A percentile compares a stretch with the other conserved stretches of the same genome.
These are phyloP conservation scores for Trichoderma orchidacearum DNA, from an alignment of 495 filamentous ascomycete genomes.

Conservation along the genomic window DNA sequence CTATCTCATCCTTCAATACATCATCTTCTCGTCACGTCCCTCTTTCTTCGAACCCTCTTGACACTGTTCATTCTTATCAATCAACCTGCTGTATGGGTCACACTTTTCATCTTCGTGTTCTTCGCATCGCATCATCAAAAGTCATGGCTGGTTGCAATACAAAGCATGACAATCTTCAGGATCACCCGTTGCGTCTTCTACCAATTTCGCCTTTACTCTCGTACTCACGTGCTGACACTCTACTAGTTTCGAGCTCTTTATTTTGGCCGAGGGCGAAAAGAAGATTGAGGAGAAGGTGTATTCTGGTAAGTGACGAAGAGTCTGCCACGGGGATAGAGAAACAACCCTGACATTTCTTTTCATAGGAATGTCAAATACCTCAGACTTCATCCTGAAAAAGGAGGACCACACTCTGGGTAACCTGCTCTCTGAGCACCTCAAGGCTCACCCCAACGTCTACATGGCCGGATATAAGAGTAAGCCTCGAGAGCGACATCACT, in stretches of 20 bases:
- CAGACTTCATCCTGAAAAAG: slow-evolving; percentile 88
- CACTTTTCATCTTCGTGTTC: not conserved
- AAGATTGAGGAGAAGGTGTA: slow-evolving; percentile 79
- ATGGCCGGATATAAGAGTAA: slow-evolving; percentile 81
- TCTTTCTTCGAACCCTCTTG: too few species aligned
- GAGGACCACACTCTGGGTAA: slow-evolving; percentile 97
- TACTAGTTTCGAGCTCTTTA: slow-evolving; percentile 77
- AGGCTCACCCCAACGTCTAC: slow-evolving; percentile 61
- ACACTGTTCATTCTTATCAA: too few species aligned
- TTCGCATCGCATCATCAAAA: too few species aligned
- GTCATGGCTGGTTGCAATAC: slow-evolving; percentile 1
- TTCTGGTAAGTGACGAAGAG: slow-evolving; percentile 49
- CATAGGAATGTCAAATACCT: slow-evolving; percentile 66
- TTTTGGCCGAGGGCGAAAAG: slow-evolving; percentile 75
- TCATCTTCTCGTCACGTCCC: too few species aligned
- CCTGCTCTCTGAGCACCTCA: slow-evolving; percentile 66
- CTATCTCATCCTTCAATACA: too few species aligned
- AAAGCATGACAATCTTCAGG: slow-evolving; percentile 5
- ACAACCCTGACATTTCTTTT: slow-evolving; percentile 6
- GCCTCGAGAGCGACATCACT: slow-evolving; percentile 2
- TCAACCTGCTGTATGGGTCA: too few species aligned
- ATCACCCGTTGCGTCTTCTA: slow-evolving; percentile 4
- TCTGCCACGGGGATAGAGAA: not conserved
- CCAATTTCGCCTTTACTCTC: too few species aligned
- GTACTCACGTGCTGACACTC: slow-evolving; percentile 15